Evolutionary conservation across 345 rosid species (phyloP).

Genomic region (Pseudoturritis turrita): DNA sequence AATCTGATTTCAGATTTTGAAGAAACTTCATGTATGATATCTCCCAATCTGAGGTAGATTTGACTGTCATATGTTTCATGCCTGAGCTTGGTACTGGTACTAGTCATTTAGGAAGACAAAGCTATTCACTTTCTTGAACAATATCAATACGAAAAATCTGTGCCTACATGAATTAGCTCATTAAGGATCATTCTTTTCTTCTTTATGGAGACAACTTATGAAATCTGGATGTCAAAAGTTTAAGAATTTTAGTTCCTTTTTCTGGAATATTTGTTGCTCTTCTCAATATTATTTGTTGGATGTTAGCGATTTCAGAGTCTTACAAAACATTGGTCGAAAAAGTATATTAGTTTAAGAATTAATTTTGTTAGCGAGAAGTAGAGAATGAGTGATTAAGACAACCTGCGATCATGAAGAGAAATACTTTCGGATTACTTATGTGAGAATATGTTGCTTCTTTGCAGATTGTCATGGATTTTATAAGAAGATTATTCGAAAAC

Average conservation of each 20-base stretch:
- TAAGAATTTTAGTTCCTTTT: too few species aligned
- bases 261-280: too few species aligned
- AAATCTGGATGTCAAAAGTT: background rate
- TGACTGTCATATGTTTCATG: background rate
- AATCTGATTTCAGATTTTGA: background rate
- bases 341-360: too few species aligned
- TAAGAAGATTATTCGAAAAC: background rate
- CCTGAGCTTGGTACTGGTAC: background rate
- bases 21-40: background rate
- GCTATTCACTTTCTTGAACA: background rate
- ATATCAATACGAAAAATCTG: background rate
- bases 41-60: too few species aligned
- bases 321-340: background rate
- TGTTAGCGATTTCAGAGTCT: background rate
- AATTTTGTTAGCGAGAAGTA: background rate
- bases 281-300: background rate
- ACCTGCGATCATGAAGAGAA: too few species aligned
- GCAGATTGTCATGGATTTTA: conserved; percentile 12
- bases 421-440: background rate
- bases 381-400: background rate
- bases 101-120: background rate
- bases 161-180: background rate
- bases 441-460: conserved; percentile 7
- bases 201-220: background rate
- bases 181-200: background rate